Evolutionary conservation across 306 rosid genomes (phyloP), one percentile per base, ranked within the genome.

Genomic region (Cyamopsis tetragonoloba): DNA sequence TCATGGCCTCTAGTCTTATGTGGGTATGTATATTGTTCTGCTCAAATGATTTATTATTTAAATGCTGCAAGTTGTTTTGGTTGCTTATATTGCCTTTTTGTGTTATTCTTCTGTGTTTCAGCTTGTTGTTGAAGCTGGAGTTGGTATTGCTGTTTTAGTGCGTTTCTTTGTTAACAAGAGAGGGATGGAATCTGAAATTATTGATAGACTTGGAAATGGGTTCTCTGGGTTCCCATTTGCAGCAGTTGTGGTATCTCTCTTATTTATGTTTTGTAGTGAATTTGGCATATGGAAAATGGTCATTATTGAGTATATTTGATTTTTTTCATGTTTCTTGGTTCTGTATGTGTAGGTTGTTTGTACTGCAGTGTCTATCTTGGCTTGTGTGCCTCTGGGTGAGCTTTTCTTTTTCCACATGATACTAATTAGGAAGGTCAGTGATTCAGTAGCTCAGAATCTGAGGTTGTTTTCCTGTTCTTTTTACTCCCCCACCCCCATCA

Each of bases 381-480:
- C 98, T 42, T 89, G 96, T 51, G 83, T 92, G 74, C 98, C 98
- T 44, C 38, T 92, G 85, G 77, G 96, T 28, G 98, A 92, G 82
- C 93, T 92, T 35, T 89, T 89, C 95, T 92, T 92, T 82, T 92
- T 92, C 88, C 98, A 92, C 89, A 79, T 92, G 89, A 87, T 92
- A 75, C 83, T 92, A 32, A 92, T 92, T 69, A 81, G 91, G 83
- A 92, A 92, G 98, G 98, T 89, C 81, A 86, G 93, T 83, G 71
- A 43, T 77, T 87, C 74, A 78, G 86, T 81, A 50, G 47, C 79
- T 14, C 80, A 61, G 75, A 80, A 70, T 68, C 66, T 81, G 82
- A 72, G 79, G 77, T 76, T 76, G 68, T 27, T 77, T 79, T 41
- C 42, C 62, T 62, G 57, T 62, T 66, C 28, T 53, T 69, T 74